phyloP scores from a whole-genome alignment of 2,329 filamentous ascomycete species.

The Boeremia lycopersici region DNA sequence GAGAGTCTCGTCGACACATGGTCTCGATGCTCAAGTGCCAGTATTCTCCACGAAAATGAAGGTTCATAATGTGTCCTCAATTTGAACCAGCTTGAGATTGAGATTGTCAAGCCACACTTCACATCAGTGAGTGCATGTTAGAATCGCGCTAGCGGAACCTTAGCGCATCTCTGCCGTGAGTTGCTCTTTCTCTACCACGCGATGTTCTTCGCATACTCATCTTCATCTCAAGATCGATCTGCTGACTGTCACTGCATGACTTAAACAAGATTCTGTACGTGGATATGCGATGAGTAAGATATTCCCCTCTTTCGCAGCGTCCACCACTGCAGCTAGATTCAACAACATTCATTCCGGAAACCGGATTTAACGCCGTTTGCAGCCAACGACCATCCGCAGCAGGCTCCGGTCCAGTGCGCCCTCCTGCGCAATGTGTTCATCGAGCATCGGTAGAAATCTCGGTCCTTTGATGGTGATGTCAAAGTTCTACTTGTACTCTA shows the following conservation, averaged over 20 bases:
- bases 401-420: neutral
- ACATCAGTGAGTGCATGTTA: too few species aligned
- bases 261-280: neutral
- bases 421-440: neutral
- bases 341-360: neutral
- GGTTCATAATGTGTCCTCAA: too few species aligned
- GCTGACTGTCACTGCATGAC: too few species aligned
- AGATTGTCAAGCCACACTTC: too few species aligned
- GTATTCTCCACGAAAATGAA: too few species aligned
- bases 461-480: slow-evolving; percentile 3
- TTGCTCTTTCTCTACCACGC: too few species aligned
- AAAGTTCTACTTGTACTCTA: neutral
- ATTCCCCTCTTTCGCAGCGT: neutral
- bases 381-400: neutral
- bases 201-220: too few species aligned
- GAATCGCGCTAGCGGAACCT: too few species aligned
- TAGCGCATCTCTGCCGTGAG: too few species aligned
- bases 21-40: too few species aligned
- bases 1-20: too few species aligned
- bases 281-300: neutral
- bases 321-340: neutral
- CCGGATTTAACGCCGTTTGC: neutral
- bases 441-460: slow-evolving; percentile 5
- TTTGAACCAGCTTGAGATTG: too few species aligned
- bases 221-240: neutral